Conservation (phyloP, 2,329 filamentous ascomycete species). For the Alternaria sp. region DNA sequence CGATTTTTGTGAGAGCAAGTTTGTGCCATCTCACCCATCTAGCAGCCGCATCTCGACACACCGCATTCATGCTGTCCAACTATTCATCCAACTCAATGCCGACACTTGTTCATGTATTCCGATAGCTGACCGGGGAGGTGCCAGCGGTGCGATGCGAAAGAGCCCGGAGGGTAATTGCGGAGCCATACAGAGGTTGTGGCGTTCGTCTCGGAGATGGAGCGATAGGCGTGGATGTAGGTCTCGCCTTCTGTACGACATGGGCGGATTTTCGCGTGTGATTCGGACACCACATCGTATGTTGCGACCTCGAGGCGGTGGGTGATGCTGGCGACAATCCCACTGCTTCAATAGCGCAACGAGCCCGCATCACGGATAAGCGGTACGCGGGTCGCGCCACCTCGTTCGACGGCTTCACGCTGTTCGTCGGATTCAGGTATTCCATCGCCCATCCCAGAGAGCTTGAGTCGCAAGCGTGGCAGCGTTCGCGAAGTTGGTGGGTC, state of each 20-base stretch:
- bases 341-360: not conserved
- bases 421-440: not conserved
- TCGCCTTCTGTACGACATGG: not conserved
- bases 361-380: not conserved
- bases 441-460: not conserved
- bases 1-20: not conserved
- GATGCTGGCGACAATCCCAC: not conserved
- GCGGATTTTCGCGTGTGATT: not conserved
- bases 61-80: not conserved
- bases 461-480: not conserved
- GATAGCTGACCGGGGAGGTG: not conserved
- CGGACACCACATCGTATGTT: not conserved
- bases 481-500: not conserved
- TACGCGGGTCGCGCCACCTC: not conserved
- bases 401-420: not conserved
- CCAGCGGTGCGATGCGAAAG: not conserved
- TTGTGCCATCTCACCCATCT: not conserved
- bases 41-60: not conserved
- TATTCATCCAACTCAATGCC: not conserved
- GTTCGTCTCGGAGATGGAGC: not conserved
- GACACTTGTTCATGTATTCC: not conserved
- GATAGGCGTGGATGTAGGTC: not conserved
- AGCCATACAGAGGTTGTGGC: not conserved
- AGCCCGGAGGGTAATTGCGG: not conserved
- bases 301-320: not conserved